phyloP scores from a whole-genome alignment of 2,329 filamentous ascomycete genomes.

The Fusarium sp. region DNA sequence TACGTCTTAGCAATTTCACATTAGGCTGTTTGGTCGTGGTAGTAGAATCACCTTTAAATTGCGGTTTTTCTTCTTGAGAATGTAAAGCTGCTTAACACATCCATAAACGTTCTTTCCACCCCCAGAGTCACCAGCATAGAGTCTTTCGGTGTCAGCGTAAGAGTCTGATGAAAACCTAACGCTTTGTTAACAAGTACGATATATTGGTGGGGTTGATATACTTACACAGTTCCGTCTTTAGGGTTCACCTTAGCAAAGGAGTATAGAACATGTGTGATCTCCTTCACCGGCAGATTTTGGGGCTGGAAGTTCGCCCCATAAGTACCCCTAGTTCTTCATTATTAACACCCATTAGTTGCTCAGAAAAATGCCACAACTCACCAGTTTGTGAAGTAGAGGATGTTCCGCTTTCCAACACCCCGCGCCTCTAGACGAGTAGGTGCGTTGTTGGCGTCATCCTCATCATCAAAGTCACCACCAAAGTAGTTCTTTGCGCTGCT shows the following conservation, averaged over 20 bases:
- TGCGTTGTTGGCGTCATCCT: slow-evolving; percentile 8
- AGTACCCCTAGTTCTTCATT: slow-evolving; percentile 63
- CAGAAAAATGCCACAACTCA: slow-evolving; percentile 38
- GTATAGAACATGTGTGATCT: slow-evolving; percentile 80
- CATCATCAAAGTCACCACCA: slow-evolving; percentile 13
- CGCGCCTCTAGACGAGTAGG: slow-evolving; percentile 24
- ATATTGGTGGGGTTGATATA: background rate
- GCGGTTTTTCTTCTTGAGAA: slow-evolving; percentile 80
- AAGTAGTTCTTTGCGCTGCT: slow-evolving; percentile 9
- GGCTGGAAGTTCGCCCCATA: slow-evolving; percentile 80
- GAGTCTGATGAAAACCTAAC: slow-evolving; percentile 39
- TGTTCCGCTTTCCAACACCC: slow-evolving; percentile 47
- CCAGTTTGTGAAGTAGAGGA: slow-evolving; percentile 66
- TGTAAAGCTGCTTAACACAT: slow-evolving; percentile 78
- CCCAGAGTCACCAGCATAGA: slow-evolving; percentile 72
- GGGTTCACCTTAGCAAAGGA: slow-evolving; percentile 59
- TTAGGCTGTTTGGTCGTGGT: background rate
- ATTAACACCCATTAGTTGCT: background rate
- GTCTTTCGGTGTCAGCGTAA: slow-evolving; percentile 68
- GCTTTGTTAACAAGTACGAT: background rate
- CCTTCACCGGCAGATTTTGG: slow-evolving; percentile 71
- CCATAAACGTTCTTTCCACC: slow-evolving; percentile 78
- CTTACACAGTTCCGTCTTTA: slow-evolving; percentile 58
- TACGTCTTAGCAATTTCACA: slow-evolving; percentile 15
- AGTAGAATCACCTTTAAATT: slow-evolving; percentile 70